Evolutionary conservation across 2,329 filamentous ascomycete species (phyloP).

Genomic region (Cordyceps cicadae): DNA sequence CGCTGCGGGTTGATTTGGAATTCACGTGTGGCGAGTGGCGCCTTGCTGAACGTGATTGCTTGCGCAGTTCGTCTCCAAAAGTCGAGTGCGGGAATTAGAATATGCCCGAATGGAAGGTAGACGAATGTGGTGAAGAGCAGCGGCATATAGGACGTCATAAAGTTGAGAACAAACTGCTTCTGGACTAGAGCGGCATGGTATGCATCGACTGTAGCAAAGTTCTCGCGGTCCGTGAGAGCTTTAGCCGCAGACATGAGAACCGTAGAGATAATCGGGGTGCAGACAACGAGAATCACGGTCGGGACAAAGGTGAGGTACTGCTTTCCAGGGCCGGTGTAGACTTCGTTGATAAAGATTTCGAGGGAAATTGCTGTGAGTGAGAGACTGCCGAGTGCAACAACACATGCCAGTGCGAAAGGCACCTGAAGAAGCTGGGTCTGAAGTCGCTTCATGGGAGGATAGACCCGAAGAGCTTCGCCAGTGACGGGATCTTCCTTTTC

Average conservation of each 20-base stretch:
- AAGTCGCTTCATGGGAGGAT: constrained; percentile 67
- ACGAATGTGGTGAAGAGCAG: constrained; percentile 91
- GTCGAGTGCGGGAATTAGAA: constrained; percentile 79
- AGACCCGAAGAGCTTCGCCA: constrained; percentile 67
- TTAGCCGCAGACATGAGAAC: constrained; percentile 71
- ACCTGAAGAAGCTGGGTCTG: constrained; percentile 71
- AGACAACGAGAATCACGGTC: constrained; percentile 74
- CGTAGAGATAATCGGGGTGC: constrained; percentile 69
- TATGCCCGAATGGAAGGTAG: constrained; percentile 82
- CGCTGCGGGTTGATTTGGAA: constrained; percentile 80
- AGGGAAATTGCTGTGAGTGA: constrained; percentile 85
- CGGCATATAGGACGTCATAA: constrained; percentile 89
- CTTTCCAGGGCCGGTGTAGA: constrained; percentile 86
- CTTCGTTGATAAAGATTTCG: constrained; percentile 91
- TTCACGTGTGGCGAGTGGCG: constrained; percentile 53
- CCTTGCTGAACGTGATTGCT: constrained; percentile 66
- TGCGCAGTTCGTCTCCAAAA: constrained; percentile 68
- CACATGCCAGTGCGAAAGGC: constrained; percentile 72
- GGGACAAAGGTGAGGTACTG: constrained; percentile 77
- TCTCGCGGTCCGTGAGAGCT: constrained; percentile 72
- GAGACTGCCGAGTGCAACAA: constrained; percentile 65
- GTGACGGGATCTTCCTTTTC: constrained; percentile 72
- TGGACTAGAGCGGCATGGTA: constrained; percentile 78
- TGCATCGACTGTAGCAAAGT: constrained; percentile 78
- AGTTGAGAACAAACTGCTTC: constrained; percentile 94